A percentile compares a stretch with the other conserved stretches of the same genome.
Conservation (phyloP, 192 early-diverging fungal species). For the Coemansia furcata region DNA sequence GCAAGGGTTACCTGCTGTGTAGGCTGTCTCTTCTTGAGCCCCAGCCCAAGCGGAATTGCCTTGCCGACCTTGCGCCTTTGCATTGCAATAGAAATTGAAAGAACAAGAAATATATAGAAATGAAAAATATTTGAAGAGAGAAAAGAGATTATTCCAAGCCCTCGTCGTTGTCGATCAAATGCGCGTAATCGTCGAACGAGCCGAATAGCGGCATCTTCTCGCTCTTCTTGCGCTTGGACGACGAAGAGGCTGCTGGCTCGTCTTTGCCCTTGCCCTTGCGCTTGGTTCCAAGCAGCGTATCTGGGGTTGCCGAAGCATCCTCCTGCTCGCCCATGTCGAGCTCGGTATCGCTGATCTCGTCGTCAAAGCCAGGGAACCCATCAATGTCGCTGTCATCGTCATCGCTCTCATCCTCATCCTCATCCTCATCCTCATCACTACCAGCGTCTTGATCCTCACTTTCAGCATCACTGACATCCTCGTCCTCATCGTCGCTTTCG, state of each 20-base stretch:
- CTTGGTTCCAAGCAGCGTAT: slow-evolving; percentile 23
- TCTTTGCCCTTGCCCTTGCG: slow-evolving; percentile 37
- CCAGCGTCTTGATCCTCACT: slow-evolving; percentile 49
- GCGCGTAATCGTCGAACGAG: slow-evolving; percentile 70
- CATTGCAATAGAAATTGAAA: slow-evolving; percentile 16
- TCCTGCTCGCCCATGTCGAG: slow-evolving; percentile 10
- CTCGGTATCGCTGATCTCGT: slow-evolving; percentile 15
- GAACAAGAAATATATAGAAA: background rate
- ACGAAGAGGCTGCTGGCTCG: slow-evolving; percentile 5
- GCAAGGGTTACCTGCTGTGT: slow-evolving; percentile 16
- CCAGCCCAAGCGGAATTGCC: slow-evolving; percentile 20
- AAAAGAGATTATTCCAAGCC: slow-evolving; percentile 27
- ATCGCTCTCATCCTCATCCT: slow-evolving; percentile 54
- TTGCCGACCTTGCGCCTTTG: slow-evolving; percentile 32
- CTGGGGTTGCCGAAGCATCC: background rate
- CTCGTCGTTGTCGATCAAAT: slow-evolving; percentile 47
- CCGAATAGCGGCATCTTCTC: slow-evolving; percentile 64
- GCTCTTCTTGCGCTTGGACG: slow-evolving; percentile 57
- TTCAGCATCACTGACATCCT: slow-evolving; percentile 16
- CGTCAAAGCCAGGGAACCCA: slow-evolving; percentile 27
- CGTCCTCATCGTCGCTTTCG: slow-evolving; percentile 31
- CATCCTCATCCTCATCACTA: slow-evolving; percentile 30
- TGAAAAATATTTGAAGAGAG: background rate
- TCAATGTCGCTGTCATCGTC: slow-evolving; percentile 57
- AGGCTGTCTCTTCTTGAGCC: slow-evolving; percentile 6